Percentiles rank a stretch among this genome's conserved stretches.
phyloP scores from a whole-genome alignment of 2,329 filamentous ascomycete genomes.

The Cladophialophora yegresii region DNA sequence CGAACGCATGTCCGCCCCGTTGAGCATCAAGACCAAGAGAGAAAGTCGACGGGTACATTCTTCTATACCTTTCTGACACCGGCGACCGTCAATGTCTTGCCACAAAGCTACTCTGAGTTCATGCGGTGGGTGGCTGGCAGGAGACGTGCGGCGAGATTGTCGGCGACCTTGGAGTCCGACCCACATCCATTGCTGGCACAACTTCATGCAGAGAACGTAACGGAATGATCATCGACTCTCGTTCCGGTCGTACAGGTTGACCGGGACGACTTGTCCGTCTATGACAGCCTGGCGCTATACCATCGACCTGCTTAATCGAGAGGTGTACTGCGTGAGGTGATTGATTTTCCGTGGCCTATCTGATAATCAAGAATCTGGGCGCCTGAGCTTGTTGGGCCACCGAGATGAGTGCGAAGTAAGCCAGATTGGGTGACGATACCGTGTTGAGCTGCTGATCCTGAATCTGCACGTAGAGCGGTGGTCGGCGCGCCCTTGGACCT shows the following conservation, averaged over 20 bases:
- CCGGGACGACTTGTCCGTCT: not conserved
- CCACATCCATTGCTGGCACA: conserved; percentile 27
- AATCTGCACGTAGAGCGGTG: not conserved
- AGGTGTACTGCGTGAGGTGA: not conserved
- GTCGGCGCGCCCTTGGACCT: not conserved
- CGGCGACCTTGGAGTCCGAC: conserved; percentile 43
- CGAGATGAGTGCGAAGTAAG: not conserved
- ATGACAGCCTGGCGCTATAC: not conserved
- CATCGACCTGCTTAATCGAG: not conserved
- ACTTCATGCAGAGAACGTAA: conserved; percentile 26
- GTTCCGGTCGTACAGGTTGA: not conserved
- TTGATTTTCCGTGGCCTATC: not conserved
- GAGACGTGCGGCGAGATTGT: conserved; percentile 57
- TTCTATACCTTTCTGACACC: conserved; percentile 73
- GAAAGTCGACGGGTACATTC: conserved; percentile 71
- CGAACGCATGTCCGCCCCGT: conserved; percentile 72
- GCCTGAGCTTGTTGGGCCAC: no score
- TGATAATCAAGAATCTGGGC: not conserved
- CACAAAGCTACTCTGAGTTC: conserved; percentile 63
- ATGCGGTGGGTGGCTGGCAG: conserved; percentile 67
- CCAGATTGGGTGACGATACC: not conserved
- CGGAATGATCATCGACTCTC: conserved; percentile 19
- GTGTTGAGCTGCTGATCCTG: not conserved
- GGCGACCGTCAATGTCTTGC: conserved; percentile 66
- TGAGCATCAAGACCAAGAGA: conserved; percentile 61